A percentile compares a stretch with the other conserved stretches of the same genome.
Conservation (phyloP, 495 filamentous ascomycete genomes). For the Neurospora sp. region DNA sequence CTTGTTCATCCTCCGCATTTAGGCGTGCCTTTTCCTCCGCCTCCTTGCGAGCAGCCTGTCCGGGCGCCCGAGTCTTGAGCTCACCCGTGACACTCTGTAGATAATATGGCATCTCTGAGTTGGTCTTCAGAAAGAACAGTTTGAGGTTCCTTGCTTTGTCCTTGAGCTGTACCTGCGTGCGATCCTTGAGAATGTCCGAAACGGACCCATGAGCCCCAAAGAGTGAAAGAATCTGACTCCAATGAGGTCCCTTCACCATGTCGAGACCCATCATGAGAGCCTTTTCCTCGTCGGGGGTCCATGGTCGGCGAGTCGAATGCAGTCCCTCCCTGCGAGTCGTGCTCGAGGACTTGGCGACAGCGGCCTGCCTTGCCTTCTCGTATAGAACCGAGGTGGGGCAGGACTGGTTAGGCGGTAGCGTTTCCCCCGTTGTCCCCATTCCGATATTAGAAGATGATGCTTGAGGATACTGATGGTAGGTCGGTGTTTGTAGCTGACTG, state of each 20-base stretch:
- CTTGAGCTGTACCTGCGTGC: slow-evolving; percentile 91
- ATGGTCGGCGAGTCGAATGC: slow-evolving; percentile 78
- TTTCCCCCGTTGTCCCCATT: slow-evolving; percentile 5
- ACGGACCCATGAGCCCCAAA: slow-evolving; percentile 77
- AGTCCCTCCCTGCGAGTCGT: slow-evolving; percentile 63
- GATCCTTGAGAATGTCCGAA: slow-evolving; percentile 79
- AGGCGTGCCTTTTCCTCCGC: slow-evolving; percentile 61
- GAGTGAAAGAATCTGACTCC: slow-evolving; percentile 87
- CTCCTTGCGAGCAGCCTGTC: slow-evolving; percentile 70
- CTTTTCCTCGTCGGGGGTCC: slow-evolving; percentile 85
- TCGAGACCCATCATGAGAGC: slow-evolving; percentile 88
- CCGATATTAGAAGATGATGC: background rate
- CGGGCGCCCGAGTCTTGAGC: slow-evolving; percentile 81
- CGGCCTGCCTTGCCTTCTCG: slow-evolving; percentile 71
- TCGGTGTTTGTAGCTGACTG: slow-evolving; percentile 6
- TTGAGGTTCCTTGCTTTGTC: slow-evolving; percentile 94
- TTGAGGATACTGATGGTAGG: slow-evolving; percentile 16
- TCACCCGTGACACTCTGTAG: slow-evolving; percentile 88
- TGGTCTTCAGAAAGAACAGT: slow-evolving; percentile 88
- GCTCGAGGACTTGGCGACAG: slow-evolving; percentile 68
- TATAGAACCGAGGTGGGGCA: slow-evolving; percentile 72
- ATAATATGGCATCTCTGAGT: slow-evolving; percentile 86
- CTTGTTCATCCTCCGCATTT: slow-evolving; percentile 59
- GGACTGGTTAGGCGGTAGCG: slow-evolving; percentile 56
- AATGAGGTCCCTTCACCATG: slow-evolving; percentile 86